Conservation (phyloP, 805 yeast genomes). For the Diddensiella santjacobensis region DNA sequence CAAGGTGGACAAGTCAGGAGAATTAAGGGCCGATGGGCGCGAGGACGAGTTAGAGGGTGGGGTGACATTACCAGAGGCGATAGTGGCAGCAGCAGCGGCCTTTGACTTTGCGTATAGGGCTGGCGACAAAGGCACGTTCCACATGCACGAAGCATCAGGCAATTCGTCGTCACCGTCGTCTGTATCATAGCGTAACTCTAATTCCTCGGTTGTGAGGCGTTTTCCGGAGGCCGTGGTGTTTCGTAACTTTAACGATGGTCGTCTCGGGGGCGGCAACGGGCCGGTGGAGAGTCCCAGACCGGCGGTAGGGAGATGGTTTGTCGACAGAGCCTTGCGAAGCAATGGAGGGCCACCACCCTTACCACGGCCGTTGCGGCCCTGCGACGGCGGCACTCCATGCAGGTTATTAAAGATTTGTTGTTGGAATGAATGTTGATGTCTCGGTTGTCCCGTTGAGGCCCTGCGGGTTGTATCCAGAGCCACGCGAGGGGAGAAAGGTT, state of each 20-base stretch:
- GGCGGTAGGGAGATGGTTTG: slow-evolving; percentile 14
- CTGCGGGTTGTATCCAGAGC: background rate
- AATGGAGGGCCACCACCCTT: slow-evolving; percentile 15
- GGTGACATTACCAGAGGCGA: slow-evolving; percentile 2
- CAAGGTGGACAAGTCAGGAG: slow-evolving; percentile 10
- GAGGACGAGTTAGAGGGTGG: background rate
- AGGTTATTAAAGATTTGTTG: background rate
- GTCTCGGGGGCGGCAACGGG: background rate
- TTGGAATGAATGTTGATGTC: slow-evolving; percentile 1
- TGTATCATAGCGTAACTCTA: slow-evolving; percentile 33
- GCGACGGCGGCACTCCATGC: background rate
- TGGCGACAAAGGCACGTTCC: slow-evolving; percentile 62
- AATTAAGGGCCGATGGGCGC: slow-evolving; percentile 6
- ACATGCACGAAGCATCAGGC: slow-evolving; percentile 50
- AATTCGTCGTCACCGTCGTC: slow-evolving; percentile 48
- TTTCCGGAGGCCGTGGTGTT: background rate
- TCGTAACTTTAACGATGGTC: slow-evolving; percentile 1
- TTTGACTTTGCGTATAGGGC: slow-evolving; percentile 40
- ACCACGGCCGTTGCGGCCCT: background rate
- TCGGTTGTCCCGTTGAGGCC: background rate
- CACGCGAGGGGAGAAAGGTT: background rate
- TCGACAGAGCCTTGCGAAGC: slow-evolving; percentile 18
- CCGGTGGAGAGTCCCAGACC: slow-evolving; percentile 12
- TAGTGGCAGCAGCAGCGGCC: slow-evolving; percentile 3
- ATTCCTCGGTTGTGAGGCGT: slow-evolving; percentile 24